Evolutionary conservation across 2,329 filamentous ascomycete genomes (phyloP).

Genomic region (Monilinia fructicola): DNA sequence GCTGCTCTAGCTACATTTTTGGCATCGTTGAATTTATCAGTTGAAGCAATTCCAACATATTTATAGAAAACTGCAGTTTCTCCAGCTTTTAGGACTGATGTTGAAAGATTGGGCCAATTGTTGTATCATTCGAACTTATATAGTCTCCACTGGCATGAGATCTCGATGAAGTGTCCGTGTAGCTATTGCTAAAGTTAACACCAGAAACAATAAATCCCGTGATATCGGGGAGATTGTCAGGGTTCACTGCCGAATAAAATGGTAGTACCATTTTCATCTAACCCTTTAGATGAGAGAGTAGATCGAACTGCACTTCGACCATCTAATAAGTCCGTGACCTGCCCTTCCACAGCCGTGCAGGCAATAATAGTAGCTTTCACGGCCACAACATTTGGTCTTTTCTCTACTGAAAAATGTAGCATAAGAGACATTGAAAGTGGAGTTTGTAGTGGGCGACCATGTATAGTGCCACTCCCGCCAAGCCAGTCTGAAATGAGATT

Average conservation of each 20-base stretch:
- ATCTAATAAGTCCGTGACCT: conserved; percentile 66
- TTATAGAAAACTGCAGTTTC: conserved; percentile 60
- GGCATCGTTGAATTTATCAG: conserved; percentile 64
- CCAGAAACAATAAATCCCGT: conserved; percentile 60
- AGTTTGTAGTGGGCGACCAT: conserved; percentile 57
- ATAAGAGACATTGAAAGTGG: conserved; percentile 60
- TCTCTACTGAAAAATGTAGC: conserved; percentile 52
- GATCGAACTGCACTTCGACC: conserved; percentile 67
- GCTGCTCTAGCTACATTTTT: conserved; percentile 55
- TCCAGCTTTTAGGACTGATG: conserved; percentile 53
- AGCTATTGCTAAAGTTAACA: conserved; percentile 42
- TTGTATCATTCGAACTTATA: conserved; percentile 58
- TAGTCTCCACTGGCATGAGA: conserved; percentile 41
- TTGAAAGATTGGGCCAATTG: conserved; percentile 62
- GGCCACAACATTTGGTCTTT: conserved; percentile 41
- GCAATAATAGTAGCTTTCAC: conserved; percentile 61
- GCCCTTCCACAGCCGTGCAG: conserved; percentile 52
- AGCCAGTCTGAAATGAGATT: conserved; percentile 61
- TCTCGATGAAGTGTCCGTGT: conserved; percentile 42
- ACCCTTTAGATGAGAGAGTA: conserved; percentile 55
- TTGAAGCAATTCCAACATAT: conserved; percentile 66
- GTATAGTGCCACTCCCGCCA: conserved; percentile 64
- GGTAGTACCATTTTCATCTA: conserved; percentile 49
- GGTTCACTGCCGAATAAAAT: conserved; percentile 68
- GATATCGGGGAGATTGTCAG: conserved; percentile 59